Percentiles rank a stretch among this genome's conserved stretches.
Conservation (phyloP, 1,139 yeast species). For the Lodderomyces margitis region DNA sequence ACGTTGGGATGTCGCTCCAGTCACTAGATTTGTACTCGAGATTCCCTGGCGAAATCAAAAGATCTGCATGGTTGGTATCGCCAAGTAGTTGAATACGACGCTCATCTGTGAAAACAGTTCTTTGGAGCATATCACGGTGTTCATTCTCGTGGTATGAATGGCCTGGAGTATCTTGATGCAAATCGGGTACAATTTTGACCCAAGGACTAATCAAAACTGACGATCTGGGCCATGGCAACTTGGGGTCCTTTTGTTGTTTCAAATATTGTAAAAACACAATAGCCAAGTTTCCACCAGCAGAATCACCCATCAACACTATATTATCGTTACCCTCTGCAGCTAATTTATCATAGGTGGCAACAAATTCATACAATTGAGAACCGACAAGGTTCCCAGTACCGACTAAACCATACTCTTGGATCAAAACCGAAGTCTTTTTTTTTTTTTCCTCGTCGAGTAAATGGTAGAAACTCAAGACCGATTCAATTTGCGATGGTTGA, state of each 20-base stretch:
- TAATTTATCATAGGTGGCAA: slow-evolving; percentile 29
- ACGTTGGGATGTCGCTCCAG: slow-evolving; percentile 38
- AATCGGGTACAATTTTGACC: slow-evolving; percentile 22
- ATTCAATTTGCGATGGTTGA: slow-evolving; percentile 31
- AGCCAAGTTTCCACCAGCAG: slow-evolving; percentile 43
- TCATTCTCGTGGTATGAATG: slow-evolving; percentile 36
- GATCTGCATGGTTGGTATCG: slow-evolving; percentile 8
- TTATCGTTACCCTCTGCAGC: slow-evolving; percentile 28
- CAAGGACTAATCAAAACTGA: slow-evolving; percentile 41
- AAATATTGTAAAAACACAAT: slow-evolving; percentile 30
- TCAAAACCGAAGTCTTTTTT: slow-evolving; percentile 28
- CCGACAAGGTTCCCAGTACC: slow-evolving; percentile 33
- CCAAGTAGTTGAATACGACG: slow-evolving; percentile 14
- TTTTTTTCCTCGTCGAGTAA: slow-evolving; percentile 28
- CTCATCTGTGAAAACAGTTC: slow-evolving; percentile 9
- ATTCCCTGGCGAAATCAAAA: slow-evolving; percentile 19
- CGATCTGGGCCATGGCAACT: slow-evolving; percentile 28
- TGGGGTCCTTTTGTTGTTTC: slow-evolving; percentile 14
- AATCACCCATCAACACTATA: slow-evolving; percentile 38
- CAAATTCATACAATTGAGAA: slow-evolving; percentile 34
- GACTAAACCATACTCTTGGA: slow-evolving; percentile 41
- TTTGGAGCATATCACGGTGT: slow-evolving; percentile 31
- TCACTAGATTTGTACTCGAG: slow-evolving; percentile 21
- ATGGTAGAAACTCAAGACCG: slow-evolving; percentile 29
- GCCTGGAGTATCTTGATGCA: slow-evolving; percentile 23